Percentiles rank a stretch among this genome's conserved stretches.
These are phyloP conservation scores for Primulina tabacum DNA, from an alignment of 257 asterid genomes.

Conservation along the genomic window DNA sequence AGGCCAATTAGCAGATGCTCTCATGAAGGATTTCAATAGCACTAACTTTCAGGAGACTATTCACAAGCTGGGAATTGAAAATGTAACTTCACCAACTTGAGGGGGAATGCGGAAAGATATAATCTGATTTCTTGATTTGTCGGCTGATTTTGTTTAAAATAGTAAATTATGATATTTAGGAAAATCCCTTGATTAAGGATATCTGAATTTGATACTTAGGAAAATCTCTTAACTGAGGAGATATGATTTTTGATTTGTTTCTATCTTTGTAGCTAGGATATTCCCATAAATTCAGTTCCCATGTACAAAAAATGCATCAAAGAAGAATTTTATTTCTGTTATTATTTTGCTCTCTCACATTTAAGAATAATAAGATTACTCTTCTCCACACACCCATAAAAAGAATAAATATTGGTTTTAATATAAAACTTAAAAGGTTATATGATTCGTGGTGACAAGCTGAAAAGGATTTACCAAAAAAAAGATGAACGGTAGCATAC, in stretches of 20 bases:
- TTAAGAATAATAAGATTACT: too few relatives aligned
- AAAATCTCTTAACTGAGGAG: not conserved
- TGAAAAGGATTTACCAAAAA: not conserved
- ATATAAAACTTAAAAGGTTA: not conserved
- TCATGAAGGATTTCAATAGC: not conserved
- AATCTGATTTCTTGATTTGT: too few relatives aligned
- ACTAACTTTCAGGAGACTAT: not conserved
- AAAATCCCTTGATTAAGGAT: too few relatives aligned
- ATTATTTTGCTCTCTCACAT: too few relatives aligned
- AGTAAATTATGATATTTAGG: too few relatives aligned
- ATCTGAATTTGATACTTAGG: too few relatives aligned
- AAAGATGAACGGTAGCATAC: not conserved
- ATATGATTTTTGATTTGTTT: too few relatives aligned
- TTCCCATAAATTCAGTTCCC: too few relatives aligned
- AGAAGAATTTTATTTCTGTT: too few relatives aligned
- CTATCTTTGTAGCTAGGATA: too few relatives aligned
- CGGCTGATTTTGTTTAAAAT: not conserved
- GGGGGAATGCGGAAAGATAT: not conserved
- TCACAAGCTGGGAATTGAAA: not conserved
- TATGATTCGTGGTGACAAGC: not conserved
- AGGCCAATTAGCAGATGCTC: not conserved
- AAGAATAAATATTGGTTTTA: not conserved
- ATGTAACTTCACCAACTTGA: not conserved
- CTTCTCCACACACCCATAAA: not conserved
- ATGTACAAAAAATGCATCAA: too few relatives aligned